Base-by-base conservation (phyloP, 1,284 basidiomycete species). In the Mycena sp. region DNA sequence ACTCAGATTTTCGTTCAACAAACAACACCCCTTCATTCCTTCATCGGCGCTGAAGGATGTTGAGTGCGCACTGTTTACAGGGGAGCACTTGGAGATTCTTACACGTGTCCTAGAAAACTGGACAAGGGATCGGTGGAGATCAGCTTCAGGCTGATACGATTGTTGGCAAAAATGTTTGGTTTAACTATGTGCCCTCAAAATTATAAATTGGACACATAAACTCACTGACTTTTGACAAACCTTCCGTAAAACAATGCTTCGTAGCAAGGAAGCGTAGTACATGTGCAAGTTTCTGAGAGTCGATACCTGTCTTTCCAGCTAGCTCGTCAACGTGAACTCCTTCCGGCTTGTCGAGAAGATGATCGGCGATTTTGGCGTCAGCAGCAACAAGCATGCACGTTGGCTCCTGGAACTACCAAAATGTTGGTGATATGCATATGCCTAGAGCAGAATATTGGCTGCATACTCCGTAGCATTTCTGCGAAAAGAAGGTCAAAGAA, bases 221-320 rank as follows among this genome's bases (percentile, higher is more conserved):
- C 29, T 19, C 9, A 43, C n/a, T n/a, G n/a, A n/a, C n/a, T n/a
- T n/a, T n/a, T n/a, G n/a, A 26, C 67, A 12, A 54, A 77, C 77
- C 75, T 72, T 80, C 80, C 17, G 60, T 60, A 54, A 80, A 81
- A 48, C 74, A 69, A 59, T 80, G 77, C 37, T 75, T 76, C 2
- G 76, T 75, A 4, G 76, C 75, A 3, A 81, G 71, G 6, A 76
- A 57, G 0, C 78, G 75, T 23, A 81, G 57, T 25, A 79, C 69
- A 2, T 77, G 71, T 0, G 67, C 71, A 0, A 80, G 70, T 54
- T 78, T 80, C 3, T 54, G 69, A 10, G 65, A 54, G 44, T 76
- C 70, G 1, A 76, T 50, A 3, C 71, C 70, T 2, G 73, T 61
- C 26, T 67, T 68, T 10, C 38, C 30, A 9, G 67, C 65, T 0